phyloP scores from a whole-genome alignment of 257 asterid genomes.

The Prunella vulgaris region DNA sequence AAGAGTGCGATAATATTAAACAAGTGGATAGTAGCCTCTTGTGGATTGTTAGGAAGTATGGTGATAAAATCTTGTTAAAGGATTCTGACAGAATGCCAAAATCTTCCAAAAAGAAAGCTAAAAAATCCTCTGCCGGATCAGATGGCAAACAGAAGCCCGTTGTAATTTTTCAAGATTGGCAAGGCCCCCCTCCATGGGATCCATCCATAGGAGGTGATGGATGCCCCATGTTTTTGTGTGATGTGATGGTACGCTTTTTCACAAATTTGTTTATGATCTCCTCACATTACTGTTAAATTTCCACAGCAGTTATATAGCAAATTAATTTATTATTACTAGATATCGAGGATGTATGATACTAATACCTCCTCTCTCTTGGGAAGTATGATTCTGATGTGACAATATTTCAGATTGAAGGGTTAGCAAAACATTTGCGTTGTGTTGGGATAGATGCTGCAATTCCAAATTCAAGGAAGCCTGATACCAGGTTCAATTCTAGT shows the following conservation, averaged over 20 bases:
- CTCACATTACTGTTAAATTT: not conserved
- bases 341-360: not conserved
- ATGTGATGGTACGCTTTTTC: slow-evolving; percentile 63
- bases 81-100: slow-evolving; percentile 75
- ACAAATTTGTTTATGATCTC: not conserved
- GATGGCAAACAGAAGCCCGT: slow-evolving; percentile 29
- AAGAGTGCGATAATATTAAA: slow-evolving; percentile 20
- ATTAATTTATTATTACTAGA: not conserved
- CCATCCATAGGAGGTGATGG: slow-evolving; percentile 74
- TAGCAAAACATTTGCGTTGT: slow-evolving; percentile 92
- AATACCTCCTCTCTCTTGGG: not conserved
- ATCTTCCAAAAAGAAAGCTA: slow-evolving; percentile 54
- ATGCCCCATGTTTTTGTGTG: slow-evolving; percentile 86
- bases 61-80: slow-evolving; percentile 64
- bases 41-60: slow-evolving; percentile 51
- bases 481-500: slow-evolving; percentile 50
- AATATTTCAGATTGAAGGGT: slow-evolving; percentile 71
- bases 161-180: slow-evolving; percentile 56
- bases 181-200: slow-evolving; percentile 92
- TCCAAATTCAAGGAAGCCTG: slow-evolving; percentile 76
- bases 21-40: slow-evolving; percentile 37
- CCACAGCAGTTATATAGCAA: not conserved
- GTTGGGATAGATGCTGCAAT: slow-evolving; percentile 95
- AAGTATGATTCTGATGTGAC: slow-evolving; percentile 1
- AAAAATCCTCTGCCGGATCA: slow-evolving; percentile 39